These are phyloP conservation scores for Eucalyptus cloeziana DNA, from an alignment of 345 rosid species.

Conservation along the genomic window DNA sequence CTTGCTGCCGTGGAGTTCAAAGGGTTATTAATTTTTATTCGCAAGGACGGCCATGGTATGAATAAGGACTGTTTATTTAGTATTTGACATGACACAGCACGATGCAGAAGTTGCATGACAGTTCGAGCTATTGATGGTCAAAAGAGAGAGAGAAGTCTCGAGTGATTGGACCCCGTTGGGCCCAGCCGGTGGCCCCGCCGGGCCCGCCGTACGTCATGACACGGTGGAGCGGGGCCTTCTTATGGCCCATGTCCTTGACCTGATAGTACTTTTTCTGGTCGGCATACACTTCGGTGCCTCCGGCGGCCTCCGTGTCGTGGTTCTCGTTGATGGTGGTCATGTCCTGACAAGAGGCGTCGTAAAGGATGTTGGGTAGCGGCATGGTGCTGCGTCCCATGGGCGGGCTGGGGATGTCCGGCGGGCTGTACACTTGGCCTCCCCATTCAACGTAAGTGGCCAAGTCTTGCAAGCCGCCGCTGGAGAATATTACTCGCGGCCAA, in stretches of 20 bases:
- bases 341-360: neutral
- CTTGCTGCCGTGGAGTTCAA: neutral
- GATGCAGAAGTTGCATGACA: neutral
- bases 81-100: neutral
- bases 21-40: neutral
- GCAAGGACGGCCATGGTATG: neutral
- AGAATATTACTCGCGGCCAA: constrained; percentile 1
- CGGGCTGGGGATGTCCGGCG: neutral
- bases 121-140: neutral
- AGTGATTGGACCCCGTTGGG: neutral
- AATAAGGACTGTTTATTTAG: neutral
- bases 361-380: neutral
- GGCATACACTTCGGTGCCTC: neutral
- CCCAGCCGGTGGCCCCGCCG: neutral
- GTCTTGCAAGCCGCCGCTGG: neutral
- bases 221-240: neutral
- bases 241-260: neutral
- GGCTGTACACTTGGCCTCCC: constrained; percentile 5
- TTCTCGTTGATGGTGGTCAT: neutral
- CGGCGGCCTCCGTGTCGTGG: neutral
- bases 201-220: neutral
- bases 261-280: neutral
- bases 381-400: neutral
- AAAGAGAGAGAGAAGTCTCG: neutral
- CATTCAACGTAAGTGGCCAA: neutral